Evolutionary conservation across 257 asterid genomes (phyloP).

Genomic region (Solanum rostratum): DNA sequence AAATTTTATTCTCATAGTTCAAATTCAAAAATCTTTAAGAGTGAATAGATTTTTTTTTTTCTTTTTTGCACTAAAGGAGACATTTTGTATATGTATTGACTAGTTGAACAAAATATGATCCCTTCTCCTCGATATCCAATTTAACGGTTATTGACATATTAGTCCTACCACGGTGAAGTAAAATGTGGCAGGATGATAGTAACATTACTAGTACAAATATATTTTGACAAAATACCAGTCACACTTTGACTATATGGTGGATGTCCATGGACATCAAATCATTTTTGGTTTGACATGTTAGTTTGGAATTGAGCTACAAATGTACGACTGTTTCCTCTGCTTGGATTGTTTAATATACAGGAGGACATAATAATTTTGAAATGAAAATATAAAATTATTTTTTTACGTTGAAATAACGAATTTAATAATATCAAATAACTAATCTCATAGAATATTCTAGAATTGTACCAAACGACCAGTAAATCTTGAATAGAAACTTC

Average conservation of each 20-base stretch:
- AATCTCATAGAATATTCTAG: background rate
- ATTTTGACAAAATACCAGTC: background rate
- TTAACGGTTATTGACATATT: background rate
- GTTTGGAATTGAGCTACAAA: constrained; percentile 28
- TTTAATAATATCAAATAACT: background rate
- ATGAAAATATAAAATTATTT: no score
- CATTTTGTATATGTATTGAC: no score
- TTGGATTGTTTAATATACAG: no score
- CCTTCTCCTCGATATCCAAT: background rate
- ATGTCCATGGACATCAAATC: constrained; percentile 2
- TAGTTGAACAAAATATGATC: background rate
- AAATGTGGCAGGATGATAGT: background rate
- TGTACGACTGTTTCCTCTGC: background rate
- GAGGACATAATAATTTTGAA: no score
- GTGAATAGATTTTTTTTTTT: background rate
- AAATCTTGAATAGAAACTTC: constrained; percentile 34
- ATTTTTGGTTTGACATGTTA: constrained; percentile 25
- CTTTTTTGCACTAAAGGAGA: no score
- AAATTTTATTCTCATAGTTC: background rate
- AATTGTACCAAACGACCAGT: background rate
- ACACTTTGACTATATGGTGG: background rate
- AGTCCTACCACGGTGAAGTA: background rate
- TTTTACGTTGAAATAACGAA: background rate
- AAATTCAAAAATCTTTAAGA: background rate
- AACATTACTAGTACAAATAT: background rate